Percentiles rank a stretch among this genome's conserved stretches.
Conservation (phyloP, 768 basidiomycete species). For the Termitomyces sp. region DNA sequence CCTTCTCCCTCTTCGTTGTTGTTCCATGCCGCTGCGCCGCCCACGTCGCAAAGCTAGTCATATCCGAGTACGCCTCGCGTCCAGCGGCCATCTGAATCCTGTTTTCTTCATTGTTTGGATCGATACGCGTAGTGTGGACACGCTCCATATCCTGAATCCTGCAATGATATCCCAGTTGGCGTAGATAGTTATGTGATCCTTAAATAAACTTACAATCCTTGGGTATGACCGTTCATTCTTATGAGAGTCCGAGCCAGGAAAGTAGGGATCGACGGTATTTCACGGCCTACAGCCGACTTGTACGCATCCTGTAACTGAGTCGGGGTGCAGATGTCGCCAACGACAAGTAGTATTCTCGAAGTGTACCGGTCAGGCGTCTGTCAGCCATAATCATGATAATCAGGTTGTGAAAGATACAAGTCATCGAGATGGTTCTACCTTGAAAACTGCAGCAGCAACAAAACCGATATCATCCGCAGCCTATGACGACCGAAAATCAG, state of each 20-base stretch:
- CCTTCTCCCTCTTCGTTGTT: background rate
- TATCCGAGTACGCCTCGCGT: conserved; percentile 20
- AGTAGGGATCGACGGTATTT: conserved; percentile 24
- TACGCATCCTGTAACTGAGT: conserved; percentile 23
- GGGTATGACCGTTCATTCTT: conserved; percentile 24
- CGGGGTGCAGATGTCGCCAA: conserved; percentile 26
- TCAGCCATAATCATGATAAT: background rate
- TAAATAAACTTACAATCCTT: conserved; percentile 22
- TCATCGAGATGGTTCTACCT: conserved; percentile 12
- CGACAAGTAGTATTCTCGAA: conserved; percentile 21
- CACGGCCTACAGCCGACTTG: conserved; percentile 21
- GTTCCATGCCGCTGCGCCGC: conserved; percentile 11
- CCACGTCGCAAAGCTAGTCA: conserved; percentile 27
- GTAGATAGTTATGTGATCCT: conserved; percentile 1
- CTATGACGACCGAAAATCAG: conserved; percentile 10
- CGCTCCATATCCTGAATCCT: conserved; percentile 26
- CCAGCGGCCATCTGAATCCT: conserved; percentile 18
- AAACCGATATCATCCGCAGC: conserved; percentile 30
- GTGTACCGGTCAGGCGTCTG: conserved; percentile 24
- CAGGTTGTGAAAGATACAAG: background rate
- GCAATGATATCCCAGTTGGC: background rate
- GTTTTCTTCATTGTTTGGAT: conserved; percentile 17
- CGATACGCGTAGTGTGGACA: conserved; percentile 15
- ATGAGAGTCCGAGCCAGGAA: conserved; percentile 24
- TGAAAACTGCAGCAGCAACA: conserved; percentile 29